Base-by-base conservation (phyloP, 495 filamentous ascomycete species). In the Cudoniella acicularis region DNA sequence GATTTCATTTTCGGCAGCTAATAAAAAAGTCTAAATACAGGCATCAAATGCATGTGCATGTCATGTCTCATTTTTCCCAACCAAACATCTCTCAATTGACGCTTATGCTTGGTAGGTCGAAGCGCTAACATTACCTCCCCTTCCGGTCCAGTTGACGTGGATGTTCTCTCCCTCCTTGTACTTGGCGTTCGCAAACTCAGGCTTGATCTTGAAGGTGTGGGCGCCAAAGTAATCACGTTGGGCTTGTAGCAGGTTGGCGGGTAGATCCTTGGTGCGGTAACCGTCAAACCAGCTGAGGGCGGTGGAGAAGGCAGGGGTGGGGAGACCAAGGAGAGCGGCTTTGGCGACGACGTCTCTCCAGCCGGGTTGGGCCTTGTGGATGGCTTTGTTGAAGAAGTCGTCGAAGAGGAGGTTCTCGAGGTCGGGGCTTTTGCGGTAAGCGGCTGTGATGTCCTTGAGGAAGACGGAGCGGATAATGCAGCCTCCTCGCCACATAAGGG, bases 401-500 rank as follows among this genome's bases (percentile, higher is more conserved):
- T 96, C 89, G 76, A 98, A 98, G 63, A 98, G 81, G 58, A 98
- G 81, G 80, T 98, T 98, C 86, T 98, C 91, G 48, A 98, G 87
- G 58, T 98, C 90, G 50, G 92, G 89, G 80, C 97, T 85, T 49
- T 83, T 85, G 76, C 94, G 92, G 84, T 97, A 98, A 48, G 94
- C 94, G 56, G 86, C 86, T 62, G 95, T 98, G 79, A 98, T 98
- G 73, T 98, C 92, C 83, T 97, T 97, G 60, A 98, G 79, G 91
- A 98, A 98, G 72, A 98, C 94, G 62, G 95, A 98, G 76, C 94
- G 94, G 78, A 98, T 98, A 72, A 98, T 98, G 86, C 94, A 98
- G 59, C 94, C 94, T 77, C 94, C 94, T 74, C 94, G 91, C 94
- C 94, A 98, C 94, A 98, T 98, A 71, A 98, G 86, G 62, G 94